Conservation (phyloP, 140 eudicot genomes). For the Erigeron philadelphicus region DNA sequence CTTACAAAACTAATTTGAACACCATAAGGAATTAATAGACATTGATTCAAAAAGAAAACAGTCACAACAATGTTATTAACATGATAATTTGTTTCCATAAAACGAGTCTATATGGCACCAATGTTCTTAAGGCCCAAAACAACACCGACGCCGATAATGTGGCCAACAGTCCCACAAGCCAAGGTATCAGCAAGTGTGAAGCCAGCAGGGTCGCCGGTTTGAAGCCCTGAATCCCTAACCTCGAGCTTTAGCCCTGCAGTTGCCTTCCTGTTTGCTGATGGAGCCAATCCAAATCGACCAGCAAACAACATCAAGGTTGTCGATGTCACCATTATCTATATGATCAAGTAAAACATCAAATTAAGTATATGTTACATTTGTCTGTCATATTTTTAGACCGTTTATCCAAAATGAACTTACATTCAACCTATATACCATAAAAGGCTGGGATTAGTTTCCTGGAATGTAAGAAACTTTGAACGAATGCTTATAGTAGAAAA, state of each 20-base stretch:
- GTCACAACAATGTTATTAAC: constrained; percentile 33
- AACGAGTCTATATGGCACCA: constrained; percentile 57
- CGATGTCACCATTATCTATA: constrained; percentile 93
- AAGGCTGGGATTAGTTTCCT: too few relatives aligned
- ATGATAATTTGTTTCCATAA: constrained; percentile 10
- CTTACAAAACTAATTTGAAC: background rate
- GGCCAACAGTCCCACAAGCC: constrained; percentile 97
- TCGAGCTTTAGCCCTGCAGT: constrained; percentile 94
- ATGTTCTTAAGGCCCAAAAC: constrained; percentile 96
- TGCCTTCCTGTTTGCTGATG: constrained; percentile 96
- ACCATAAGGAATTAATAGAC: constrained; percentile 15
- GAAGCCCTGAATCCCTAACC: constrained; percentile 88
- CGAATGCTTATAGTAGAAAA: too few relatives aligned
- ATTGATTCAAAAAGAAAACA: constrained; percentile 8
- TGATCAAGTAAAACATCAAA: background rate
- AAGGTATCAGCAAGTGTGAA: constrained; percentile 92
- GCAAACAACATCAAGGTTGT: constrained; percentile 94
- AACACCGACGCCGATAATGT: constrained; percentile 97
- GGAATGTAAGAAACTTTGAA: too few relatives aligned
- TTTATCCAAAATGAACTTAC: background rate
- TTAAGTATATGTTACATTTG: background rate
- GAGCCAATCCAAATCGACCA: constrained; percentile 93
- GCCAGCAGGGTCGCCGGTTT: constrained; percentile 98
- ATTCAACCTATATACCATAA: too few relatives aligned
- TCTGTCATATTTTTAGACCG: background rate